A percentile compares a stretch with the other conserved stretches of the same genome.
Conservation (phyloP, 1,284 basidiomycete species). For the Ceratobasidium papillatum region DNA sequence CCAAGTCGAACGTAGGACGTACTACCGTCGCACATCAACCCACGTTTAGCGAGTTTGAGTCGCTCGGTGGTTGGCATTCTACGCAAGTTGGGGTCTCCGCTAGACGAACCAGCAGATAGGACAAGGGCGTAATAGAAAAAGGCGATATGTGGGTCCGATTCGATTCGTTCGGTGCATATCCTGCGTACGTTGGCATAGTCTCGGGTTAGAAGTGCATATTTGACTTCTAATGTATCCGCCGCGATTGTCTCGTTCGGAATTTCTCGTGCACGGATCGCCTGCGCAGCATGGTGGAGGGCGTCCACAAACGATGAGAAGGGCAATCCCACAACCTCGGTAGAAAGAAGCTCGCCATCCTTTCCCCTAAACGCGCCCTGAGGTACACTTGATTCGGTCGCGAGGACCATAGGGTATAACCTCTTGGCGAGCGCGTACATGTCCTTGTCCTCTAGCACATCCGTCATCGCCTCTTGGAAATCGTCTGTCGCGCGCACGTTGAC, state of each 20-base stretch:
- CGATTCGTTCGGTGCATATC: conserved; percentile 29
- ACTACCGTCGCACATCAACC: conserved; percentile 12
- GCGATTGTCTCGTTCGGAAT: conserved; percentile 17
- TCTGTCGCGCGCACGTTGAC: conserved; percentile 30
- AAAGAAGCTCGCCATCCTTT: conserved; percentile 10
- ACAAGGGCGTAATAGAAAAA: conserved; percentile 35
- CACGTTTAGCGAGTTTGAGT: conserved; percentile 33
- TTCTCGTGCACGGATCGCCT: conserved; percentile 20
- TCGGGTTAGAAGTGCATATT: conserved; percentile 12
- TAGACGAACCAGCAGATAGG: conserved; percentile 4
- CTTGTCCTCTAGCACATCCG: conserved; percentile 28
- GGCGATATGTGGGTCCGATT: conserved; percentile 5
- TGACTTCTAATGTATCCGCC: conserved; percentile 22
- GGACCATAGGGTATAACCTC: conserved; percentile 15
- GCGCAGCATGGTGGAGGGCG: conserved; percentile 18
- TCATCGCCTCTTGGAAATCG: conserved; percentile 33
- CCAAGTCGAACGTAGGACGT: conserved; percentile 20
- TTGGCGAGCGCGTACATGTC: conserved; percentile 35
- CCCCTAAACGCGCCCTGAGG: conserved; percentile 32
- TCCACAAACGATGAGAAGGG: conserved; percentile 34
- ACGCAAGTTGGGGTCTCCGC: background rate
- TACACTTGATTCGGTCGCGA: conserved; percentile 31
- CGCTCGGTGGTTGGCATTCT: conserved; percentile 31
- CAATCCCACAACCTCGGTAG: conserved; percentile 20
- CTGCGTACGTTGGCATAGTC: conserved; percentile 12